Evolutionary conservation across 129 eudicot species (phyloP), one percentile per base, ranked within the genome.

Genomic region (Oenanthe sinensis): DNA sequence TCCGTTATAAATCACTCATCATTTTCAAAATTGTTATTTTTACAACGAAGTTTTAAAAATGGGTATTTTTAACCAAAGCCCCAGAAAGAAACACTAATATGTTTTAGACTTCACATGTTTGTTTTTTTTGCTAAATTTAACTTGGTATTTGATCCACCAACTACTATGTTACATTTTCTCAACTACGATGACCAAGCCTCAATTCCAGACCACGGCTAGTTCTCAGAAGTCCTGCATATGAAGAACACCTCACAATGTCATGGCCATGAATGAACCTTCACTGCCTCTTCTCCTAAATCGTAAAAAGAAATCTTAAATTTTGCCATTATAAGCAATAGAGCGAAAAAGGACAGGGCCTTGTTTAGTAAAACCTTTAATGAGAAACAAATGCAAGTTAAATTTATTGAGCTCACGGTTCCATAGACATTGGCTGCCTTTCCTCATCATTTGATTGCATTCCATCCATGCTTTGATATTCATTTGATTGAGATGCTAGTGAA

Each of bases 391-490:
- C 39, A 28, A 11, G 19, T 28, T 26, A 4, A 63, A 28, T 11
- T 10, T 63, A 2, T 28, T 63, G 28, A 63, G 71, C 71, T 63
- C 71, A 63, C 40, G 20, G 71, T 63, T 63, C 39, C 71, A 4
- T 16, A 63, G 76, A 42, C 30, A 43, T n/a, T 2, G 46, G n/a
- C 76, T 8, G 76, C 47, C 42, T 16, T 43, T 42, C 85, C 40
- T 80, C 87, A 71, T 77, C 65, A 22, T 55, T 55, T 55, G 30
- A 55, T 8, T 55, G 65, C 65, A 55, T 55, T 22, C 28, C 65
- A 55, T 55, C 28, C 22, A 7, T 55, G 13, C 65, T 30, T 13
- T 55, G 65, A 22, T 8, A 55, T 5, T 52, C n/a, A 2, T 52
- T 19, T 17, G 62, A 52, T 52, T 48, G 54, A 0, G 15, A 30